These are phyloP conservation scores for Scutellaria minor DNA, from an alignment of 257 asterid genomes.

Conservation along the genomic window DNA sequence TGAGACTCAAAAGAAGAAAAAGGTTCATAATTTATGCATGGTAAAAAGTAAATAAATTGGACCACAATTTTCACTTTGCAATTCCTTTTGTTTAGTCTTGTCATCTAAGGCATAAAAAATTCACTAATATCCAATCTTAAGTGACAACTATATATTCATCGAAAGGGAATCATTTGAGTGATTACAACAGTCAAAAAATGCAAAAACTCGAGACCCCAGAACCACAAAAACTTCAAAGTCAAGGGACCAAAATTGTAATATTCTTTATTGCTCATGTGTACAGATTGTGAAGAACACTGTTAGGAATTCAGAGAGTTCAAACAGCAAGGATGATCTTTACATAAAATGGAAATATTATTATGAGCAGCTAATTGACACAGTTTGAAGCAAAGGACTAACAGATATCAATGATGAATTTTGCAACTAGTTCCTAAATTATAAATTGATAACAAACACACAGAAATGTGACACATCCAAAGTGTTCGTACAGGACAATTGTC, in stretches of 20 bases:
- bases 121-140: background rate
- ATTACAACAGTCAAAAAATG: background rate
- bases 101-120: background rate
- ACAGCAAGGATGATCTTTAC: background rate
- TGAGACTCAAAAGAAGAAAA: conserved; percentile 4
- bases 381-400: background rate
- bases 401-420: background rate
- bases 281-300: background rate
- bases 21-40: conserved; percentile 2
- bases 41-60: background rate
- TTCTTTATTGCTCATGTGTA: background rate
- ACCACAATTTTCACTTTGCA: background rate
- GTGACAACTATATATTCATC: background rate
- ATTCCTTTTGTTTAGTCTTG: background rate
- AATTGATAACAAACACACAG: background rate
- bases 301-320: conserved; percentile 6
- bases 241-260: background rate
- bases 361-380: background rate
- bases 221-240: background rate
- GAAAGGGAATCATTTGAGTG: background rate
- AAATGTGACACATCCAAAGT: background rate
- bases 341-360: background rate
- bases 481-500: conserved; percentile 3
- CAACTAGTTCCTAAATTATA: background rate
- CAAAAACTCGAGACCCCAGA: background rate